Base-by-base conservation (phyloP, 805 yeast genomes). In the Zygoascus biomembranicola region DNA sequence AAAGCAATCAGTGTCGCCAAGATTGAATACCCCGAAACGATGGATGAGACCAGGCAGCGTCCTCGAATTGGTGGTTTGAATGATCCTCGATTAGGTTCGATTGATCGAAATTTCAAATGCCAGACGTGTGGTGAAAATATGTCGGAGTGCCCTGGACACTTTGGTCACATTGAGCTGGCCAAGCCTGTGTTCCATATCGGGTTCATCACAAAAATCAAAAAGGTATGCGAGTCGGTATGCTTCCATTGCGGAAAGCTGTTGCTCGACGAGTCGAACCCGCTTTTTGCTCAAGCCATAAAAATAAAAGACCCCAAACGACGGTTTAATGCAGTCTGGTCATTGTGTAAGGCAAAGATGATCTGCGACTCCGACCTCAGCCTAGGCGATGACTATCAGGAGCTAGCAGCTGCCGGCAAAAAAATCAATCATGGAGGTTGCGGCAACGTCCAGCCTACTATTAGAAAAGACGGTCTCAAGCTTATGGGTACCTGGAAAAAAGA, bases 91-190 rank as follows among this genome's bases (percentile, higher is more conserved):
- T 77, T 94, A 57, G 99, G 99, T 50, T 87, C 97, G 4, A 90
- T 94, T 63, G 99, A 94, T 72, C 84, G 99, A 70, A 92, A 90
- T 69, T 87, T 87, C 78, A 89, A 88, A 75, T 94, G 99, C 77
- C 98, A 92, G 76, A 94, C 99, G 23, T 94, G 99, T 78, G 95
- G 97, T 65, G 99, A 94, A 71, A 97, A 92, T 63, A 94, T 94
- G 97, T 88, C 92, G 56, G 98, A 94, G 69, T 94, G 99, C 73
- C 98, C 98, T 0, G 99, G 99, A 56, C 99, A 94, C 74, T 94
- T 94, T 72, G 99, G 99, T 61, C 99, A 94, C 67, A 94, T 94
- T 57, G 99, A 94, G 69, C 77, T 94, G 60, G 98, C 99, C 37
- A 94, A 92, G 69, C 99, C 99, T 13, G 99, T 94, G 41, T 94